These are phyloP conservation scores for Phialophora verrucosa DNA, from an alignment of 2,329 filamentous ascomycete genomes.

Conservation along the genomic window DNA sequence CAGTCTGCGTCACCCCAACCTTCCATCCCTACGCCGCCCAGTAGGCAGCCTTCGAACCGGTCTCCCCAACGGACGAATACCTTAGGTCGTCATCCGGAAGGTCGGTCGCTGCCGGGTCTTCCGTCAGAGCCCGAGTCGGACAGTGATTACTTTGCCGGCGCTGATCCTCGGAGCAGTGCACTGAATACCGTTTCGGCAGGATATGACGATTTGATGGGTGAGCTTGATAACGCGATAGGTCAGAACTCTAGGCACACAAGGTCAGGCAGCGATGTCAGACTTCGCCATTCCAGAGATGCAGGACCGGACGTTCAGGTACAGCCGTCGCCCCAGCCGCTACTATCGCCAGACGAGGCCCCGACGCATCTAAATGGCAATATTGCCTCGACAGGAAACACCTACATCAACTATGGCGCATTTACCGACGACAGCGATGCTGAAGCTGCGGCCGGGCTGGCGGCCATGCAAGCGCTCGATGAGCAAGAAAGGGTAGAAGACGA, in stretches of 20 bases:
- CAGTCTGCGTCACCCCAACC: constrained; percentile 46
- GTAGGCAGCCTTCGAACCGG: constrained; percentile 57
- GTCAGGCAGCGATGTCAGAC: constrained; percentile 26
- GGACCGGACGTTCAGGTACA: constrained; percentile 31
- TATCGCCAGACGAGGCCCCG: constrained; percentile 53
- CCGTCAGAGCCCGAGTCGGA: constrained; percentile 54
- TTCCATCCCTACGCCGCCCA: constrained; percentile 55
- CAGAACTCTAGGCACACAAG: constrained; percentile 25
- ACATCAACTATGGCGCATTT: constrained; percentile 56
- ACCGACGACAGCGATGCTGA: constrained; percentile 86
- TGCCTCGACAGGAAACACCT: constrained; percentile 52
- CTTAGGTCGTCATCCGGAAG: constrained; percentile 61
- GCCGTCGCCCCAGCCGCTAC: constrained; percentile 37
- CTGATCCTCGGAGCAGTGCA: constrained; percentile 27
- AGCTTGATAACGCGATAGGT: constrained; percentile 60
- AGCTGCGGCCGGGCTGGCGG: constrained; percentile 80
- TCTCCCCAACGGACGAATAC: constrained; percentile 60
- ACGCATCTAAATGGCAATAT: constrained; percentile 58
- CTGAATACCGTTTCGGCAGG: constrained; percentile 49
- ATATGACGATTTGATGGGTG: constrained; percentile 63
- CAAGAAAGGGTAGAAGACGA: constrained; percentile 65
- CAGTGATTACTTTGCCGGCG: constrained; percentile 40
- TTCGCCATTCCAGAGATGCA: constrained; percentile 25
- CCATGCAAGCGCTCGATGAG: constrained; percentile 82
- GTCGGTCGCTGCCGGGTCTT: constrained; percentile 64